Conservation (phyloP, 139 green algal genomes). For the Coelastrella sp. region DNA sequence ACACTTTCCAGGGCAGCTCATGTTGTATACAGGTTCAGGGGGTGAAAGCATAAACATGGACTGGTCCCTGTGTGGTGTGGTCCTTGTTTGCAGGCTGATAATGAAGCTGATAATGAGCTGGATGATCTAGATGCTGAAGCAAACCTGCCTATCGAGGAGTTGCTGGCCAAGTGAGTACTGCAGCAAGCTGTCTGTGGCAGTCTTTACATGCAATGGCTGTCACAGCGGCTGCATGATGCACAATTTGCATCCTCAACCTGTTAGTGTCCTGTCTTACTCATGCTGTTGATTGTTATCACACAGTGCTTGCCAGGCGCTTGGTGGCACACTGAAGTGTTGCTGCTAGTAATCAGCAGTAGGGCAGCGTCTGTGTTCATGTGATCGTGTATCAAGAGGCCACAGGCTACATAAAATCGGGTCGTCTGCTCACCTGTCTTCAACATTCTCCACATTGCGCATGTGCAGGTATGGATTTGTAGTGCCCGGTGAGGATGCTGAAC, state of each 20-base stretch:
- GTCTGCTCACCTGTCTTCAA: too few species aligned
- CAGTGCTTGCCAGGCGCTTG: too few species aligned
- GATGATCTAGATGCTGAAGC: constrained; percentile 83
- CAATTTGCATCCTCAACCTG: too few species aligned
- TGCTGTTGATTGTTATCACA: too few species aligned
- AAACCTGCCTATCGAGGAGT: constrained; percentile 90
- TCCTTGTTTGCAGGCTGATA: constrained; percentile 37
- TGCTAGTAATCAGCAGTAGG: too few species aligned
- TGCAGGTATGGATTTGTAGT: constrained; percentile 64
- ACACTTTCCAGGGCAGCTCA: background rate
- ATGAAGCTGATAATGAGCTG: constrained; percentile 67
- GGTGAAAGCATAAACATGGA: background rate
- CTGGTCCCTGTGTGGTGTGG: background rate
- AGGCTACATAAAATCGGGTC: too few species aligned
- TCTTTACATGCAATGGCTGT: background rate
- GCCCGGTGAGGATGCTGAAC: constrained; percentile 44
- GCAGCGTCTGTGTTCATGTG: too few species aligned
- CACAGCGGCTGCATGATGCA: background rate
- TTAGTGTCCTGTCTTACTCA: too few species aligned
- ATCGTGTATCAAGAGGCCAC: too few species aligned
- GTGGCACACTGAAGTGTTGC: too few species aligned
- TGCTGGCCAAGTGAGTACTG: constrained; percentile 78
- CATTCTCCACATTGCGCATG: too few species aligned
- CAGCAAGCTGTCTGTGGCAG: too few species aligned
- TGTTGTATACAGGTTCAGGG: background rate